A percentile compares a stretch with the other conserved stretches of the same genome.
Evolutionary conservation across 192 early-diverging fungal species (phyloP).

Genomic region (Coemansia guatemalensis): DNA sequence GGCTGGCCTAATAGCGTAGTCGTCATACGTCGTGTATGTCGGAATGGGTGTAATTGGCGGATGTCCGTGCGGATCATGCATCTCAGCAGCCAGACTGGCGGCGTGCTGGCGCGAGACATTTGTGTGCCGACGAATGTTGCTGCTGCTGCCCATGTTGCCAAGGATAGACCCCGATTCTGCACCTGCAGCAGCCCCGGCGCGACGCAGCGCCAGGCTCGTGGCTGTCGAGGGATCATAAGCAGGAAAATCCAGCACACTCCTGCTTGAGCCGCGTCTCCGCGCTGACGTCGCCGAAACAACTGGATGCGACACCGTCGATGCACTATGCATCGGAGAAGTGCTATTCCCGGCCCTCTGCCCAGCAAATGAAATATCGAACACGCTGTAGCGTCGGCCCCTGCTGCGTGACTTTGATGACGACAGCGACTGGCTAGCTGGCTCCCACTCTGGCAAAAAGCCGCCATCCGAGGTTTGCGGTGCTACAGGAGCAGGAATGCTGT

Average conservation of each 20-base stretch:
- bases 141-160: background rate
- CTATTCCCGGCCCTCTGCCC: constrained; percentile 4
- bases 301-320: background rate
- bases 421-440: constrained; percentile 8
- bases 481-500: constrained; percentile 3
- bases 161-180: background rate
- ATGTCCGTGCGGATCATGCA: constrained; percentile 1
- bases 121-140: constrained; percentile 7
- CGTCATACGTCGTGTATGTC: background rate
- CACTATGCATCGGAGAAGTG: background rate
- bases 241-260: background rate
- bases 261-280: constrained; percentile 5
- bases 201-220: background rate
- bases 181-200: background rate
- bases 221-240: background rate
- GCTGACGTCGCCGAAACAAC: background rate
- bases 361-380: constrained; percentile 46
- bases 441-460: constrained; percentile 31
- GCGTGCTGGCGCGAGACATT: constrained; percentile 1
- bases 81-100: background rate
- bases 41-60: constrained; percentile 7
- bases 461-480: constrained; percentile 6
- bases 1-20: background rate
- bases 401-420: constrained; percentile 13
- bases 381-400: constrained; percentile 42